phyloP scores from a whole-genome alignment of 371 early-diverging fungal species.

The Blakeslea trispora region DNA sequence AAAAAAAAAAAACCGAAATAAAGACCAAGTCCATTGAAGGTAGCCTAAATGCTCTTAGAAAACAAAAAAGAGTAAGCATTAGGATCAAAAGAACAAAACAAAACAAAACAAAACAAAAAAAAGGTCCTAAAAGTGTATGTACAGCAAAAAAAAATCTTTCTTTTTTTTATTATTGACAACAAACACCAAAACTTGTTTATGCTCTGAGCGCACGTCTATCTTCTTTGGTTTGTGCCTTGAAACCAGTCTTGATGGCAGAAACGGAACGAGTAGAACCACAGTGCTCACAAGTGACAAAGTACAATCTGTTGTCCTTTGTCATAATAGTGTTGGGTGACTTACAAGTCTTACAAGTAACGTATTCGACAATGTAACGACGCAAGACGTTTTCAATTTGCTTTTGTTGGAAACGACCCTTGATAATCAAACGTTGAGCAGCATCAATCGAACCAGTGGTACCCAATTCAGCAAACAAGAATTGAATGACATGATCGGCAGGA shows the following conservation, averaged over 20 bases:
- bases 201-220: conserved; percentile 63
- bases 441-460: conserved; percentile 98
- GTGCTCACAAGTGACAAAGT: conserved; percentile 97
- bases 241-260: conserved; percentile 98
- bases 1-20: too few species aligned
- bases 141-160: not conserved
- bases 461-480: conserved; percentile 98
- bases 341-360: conserved; percentile 99
- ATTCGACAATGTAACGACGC: conserved; percentile 98
- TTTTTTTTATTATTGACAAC: conserved; percentile 13
- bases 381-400: conserved; percentile 99
- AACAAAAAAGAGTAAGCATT: too few species aligned
- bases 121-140: too few species aligned
- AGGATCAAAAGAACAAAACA: too few species aligned
- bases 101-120: too few species aligned
- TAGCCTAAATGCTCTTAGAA: too few species aligned
- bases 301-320: conserved; percentile 97
- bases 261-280: conserved; percentile 98
- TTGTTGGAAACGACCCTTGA: conserved; percentile 99
- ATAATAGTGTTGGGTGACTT: conserved; percentile 96
- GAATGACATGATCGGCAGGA: conserved; percentile 95
- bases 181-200: conserved; percentile 23
- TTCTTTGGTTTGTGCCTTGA: conserved; percentile 85
- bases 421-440: conserved; percentile 89
- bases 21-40: too few species aligned